Percentiles rank a stretch among this genome's conserved stretches.
Evolutionary conservation across 1,284 basidiomycete species (phyloP).

Genomic region (Boletus semigastroideus): DNA sequence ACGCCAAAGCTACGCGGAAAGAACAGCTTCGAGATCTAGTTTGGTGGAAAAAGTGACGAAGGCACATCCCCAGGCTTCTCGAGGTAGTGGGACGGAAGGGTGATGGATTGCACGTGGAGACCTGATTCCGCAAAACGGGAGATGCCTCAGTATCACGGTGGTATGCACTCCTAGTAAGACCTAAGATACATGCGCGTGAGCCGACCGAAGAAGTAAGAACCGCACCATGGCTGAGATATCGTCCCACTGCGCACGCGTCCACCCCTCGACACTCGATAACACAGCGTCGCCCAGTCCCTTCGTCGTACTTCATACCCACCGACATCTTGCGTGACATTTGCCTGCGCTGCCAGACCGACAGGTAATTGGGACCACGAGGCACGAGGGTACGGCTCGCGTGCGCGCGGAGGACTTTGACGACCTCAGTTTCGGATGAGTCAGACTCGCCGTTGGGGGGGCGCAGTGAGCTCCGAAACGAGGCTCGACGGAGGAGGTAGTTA

Average conservation of each 20-base stretch:
- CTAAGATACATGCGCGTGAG: background rate
- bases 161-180: slow-evolving; percentile 64
- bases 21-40: slow-evolving; percentile 43
- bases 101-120: slow-evolving; percentile 48
- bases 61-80: slow-evolving; percentile 63
- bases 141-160: too few relatives aligned
- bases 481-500: slow-evolving; percentile 47
- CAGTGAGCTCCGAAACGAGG: slow-evolving; percentile 33
- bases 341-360: slow-evolving; percentile 41
- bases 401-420: slow-evolving; percentile 55
- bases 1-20: slow-evolving; percentile 57
- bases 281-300: slow-evolving; percentile 41
- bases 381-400: slow-evolving; percentile 49
- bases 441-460: slow-evolving; percentile 17
- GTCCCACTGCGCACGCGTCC: slow-evolving; percentile 56
- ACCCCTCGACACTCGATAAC: slow-evolving; percentile 28
- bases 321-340: slow-evolving; percentile 28
- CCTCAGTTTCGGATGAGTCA: slow-evolving; percentile 42
- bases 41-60: slow-evolving; percentile 52
- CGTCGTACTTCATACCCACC: slow-evolving; percentile 61
- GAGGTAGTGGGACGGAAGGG: slow-evolving; percentile 58
- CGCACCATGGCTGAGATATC: slow-evolving; percentile 53
- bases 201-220: slow-evolving; percentile 31
- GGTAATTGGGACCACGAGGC: slow-evolving; percentile 46
- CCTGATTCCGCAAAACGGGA: slow-evolving; percentile 39